phyloP scores from a whole-genome alignment of 2,329 filamentous ascomycete species.

The Diatrype stigma region DNA sequence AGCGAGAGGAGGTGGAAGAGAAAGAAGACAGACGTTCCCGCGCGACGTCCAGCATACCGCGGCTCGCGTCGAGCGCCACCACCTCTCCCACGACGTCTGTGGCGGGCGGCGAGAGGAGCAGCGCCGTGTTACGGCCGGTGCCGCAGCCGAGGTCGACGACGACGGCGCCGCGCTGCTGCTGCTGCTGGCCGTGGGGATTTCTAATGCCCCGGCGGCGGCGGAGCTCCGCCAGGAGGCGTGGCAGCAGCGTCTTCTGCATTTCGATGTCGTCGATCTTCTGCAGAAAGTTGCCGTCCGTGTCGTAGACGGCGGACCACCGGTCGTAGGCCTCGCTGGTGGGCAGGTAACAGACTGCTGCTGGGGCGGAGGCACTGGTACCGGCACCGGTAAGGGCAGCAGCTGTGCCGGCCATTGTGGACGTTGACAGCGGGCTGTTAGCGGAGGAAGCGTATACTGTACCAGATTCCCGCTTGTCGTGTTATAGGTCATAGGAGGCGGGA shows the following conservation, averaged over 20 bases:
- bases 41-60: conserved; percentile 54
- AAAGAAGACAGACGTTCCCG: conserved; percentile 26
- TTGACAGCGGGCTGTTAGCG: no score
- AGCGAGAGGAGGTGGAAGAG: no score
- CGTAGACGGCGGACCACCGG: conserved; percentile 46
- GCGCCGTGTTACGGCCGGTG: conserved; percentile 59
- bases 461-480: no score
- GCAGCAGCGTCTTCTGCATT: conserved; percentile 43
- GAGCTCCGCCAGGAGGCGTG: conserved; percentile 38
- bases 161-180: no score
- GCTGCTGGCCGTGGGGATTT: no score
- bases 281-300: conserved; percentile 63
- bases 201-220: conserved; percentile 26
- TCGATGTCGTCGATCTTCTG: conserved; percentile 59
- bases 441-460: no score
- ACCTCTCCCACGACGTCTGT: conserved; percentile 27
- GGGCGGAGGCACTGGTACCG: no score
- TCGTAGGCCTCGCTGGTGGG: conserved; percentile 30
- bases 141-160: conserved; percentile 63
- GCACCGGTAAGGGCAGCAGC: no score
- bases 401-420: no score
- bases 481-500: no score
- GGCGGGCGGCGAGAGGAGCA: conserved; percentile 36
- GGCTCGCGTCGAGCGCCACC: conserved; percentile 52
- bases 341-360: conserved; percentile 22